These are phyloP conservation scores for Globisporangium orthogonon DNA, from an alignment of 352 stramenopile genomes.

Conservation along the genomic window DNA sequence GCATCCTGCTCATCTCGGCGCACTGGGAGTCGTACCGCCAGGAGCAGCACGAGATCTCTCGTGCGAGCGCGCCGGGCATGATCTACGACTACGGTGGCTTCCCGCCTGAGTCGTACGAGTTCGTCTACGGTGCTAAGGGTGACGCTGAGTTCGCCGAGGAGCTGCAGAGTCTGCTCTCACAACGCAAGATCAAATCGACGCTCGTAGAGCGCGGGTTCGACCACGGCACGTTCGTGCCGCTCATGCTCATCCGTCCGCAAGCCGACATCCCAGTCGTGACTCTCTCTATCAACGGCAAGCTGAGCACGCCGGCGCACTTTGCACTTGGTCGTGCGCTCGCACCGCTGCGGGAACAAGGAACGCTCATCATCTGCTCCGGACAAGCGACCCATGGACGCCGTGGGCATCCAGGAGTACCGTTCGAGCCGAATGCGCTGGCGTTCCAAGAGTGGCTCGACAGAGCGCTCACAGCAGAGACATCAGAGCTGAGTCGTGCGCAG, in stretches of 20 bases:
- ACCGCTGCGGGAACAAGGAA: slow-evolving; percentile 59
- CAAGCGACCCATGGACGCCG: slow-evolving; percentile 29
- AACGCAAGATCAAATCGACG: slow-evolving; percentile 42
- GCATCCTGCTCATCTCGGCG: slow-evolving; percentile 80
- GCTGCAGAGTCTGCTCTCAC: slow-evolving; percentile 48
- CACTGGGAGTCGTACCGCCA: slow-evolving; percentile 61
- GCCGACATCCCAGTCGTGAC: slow-evolving; percentile 84
- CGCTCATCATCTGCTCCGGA: slow-evolving; percentile 84
- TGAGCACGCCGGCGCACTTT: slow-evolving; percentile 51
- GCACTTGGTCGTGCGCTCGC: slow-evolving; percentile 56
- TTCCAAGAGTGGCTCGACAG: slow-evolving; percentile 42
- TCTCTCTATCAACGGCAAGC: slow-evolving; percentile 63
- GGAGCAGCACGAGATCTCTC: slow-evolving; percentile 49
- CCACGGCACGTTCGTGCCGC: slow-evolving; percentile 87
- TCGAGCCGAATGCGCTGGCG: slow-evolving; percentile 17
- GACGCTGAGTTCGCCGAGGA: slow-evolving; percentile 53
- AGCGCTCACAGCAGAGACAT: slow-evolving; percentile 18
- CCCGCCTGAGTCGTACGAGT: slow-evolving; percentile 69
- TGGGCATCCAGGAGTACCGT: not conserved
- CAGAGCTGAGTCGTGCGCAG: slow-evolving; percentile 21
- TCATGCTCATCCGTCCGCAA: slow-evolving; percentile 79
- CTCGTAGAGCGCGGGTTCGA: slow-evolving; percentile 73
- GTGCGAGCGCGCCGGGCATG: slow-evolving; percentile 44
- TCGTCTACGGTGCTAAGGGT: slow-evolving; percentile 68
- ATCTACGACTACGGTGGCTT: slow-evolving; percentile 91